Evolutionary conservation across 1,284 basidiomycete species (phyloP), one percentile per base, ranked within the genome.

Genomic region (Wallemia mellicola): DNA sequence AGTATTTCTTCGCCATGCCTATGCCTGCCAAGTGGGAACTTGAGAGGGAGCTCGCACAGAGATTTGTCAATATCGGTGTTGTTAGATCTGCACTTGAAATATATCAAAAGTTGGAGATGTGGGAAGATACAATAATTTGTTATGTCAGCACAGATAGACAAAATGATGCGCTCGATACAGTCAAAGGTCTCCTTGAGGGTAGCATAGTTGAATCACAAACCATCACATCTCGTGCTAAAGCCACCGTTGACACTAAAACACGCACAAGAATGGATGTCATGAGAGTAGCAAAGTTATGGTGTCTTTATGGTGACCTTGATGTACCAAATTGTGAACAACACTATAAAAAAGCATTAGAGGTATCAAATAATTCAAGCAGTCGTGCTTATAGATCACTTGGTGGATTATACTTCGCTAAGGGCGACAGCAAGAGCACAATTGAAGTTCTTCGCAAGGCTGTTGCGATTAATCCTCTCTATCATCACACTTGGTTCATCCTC

Each of bases 401-500:
- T 0, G 85, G 83, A 2, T 78, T 82, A 62, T 75, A 86, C 68
- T 92, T 92, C 61, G 75, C 82, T 0, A 73, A 73, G 17, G 75
- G 73, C 1, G 75, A 83, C 55, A 92, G 77, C 66, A 66, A 67
- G 5, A 72, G 79, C 59, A 79, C 86, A 0, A 76, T 82, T n/a
- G 67, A 69, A 5, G 86, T 79, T 68, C 71, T 94, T 60, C 74
- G 77, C 60, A 73, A 74, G 28, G 87, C 88, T 1, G 80, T 91
- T 0, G 75, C 74, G 24, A 94, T 98, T 68, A 91, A 95, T 67
- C 89, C 94, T 1, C 73, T 96, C 57, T 76, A 81, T 62, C 74
- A 77, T n/a, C 78, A 86, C 15, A 80, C 83, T 14, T 98, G 94
- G 94, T 99, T 96, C 71, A 79, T 94, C 54, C 77, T 98, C 28